Evolutionary conservation across 2,329 filamentous ascomycete genomes (phyloP), one percentile per base, ranked within the genome.

Genomic region (Neonectria sp.): DNA sequence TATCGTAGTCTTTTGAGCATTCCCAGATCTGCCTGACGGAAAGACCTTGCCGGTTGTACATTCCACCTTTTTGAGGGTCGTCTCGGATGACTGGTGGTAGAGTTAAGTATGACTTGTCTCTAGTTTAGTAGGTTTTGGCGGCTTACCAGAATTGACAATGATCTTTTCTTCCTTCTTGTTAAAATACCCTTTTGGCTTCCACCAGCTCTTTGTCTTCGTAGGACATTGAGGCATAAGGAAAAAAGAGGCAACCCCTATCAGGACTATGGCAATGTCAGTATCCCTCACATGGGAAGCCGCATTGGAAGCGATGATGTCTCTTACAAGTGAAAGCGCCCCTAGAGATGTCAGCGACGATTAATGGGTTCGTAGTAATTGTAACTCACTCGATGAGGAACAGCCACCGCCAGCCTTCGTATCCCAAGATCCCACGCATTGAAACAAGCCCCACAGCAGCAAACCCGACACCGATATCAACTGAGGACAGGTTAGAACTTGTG

Each of bases 41-140:
- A 37, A 91, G 85, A 0, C 85, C 84, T 74, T 90, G 81, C 6
- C 89, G 84, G 68, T 90, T 90, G 73, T 90, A 87, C 87, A 91
- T 90, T 58, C 85, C 84, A 61, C 86, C 86, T 65, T 89, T 89
- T 51, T 82, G 84, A 0, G 89, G 89, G 63, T 91, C 90, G 51
- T 92, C 90, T 1, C 90, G 86, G 8, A 85, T 72, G 9, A 85
- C 78, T 45, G 11, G 11, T 12, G n/a, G 40, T 13, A 21, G 9
- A 45, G n/a, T 45, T 8, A 12, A 45, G 8, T 8, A 45, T 45
- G 9, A 11, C n/a, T 45, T 24, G n/a, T 45, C 9, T 45, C n/a
- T 9, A 12, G 2, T 7, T 17, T 5, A 4, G 17, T 21, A 45
- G n/a, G 40, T 9, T 43, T 43, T 9, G n/a, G 40, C 12, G 8